These are phyloP conservation scores for Begonia loranthoides DNA, from an alignment of 306 rosid species.

Conservation along the genomic window DNA sequence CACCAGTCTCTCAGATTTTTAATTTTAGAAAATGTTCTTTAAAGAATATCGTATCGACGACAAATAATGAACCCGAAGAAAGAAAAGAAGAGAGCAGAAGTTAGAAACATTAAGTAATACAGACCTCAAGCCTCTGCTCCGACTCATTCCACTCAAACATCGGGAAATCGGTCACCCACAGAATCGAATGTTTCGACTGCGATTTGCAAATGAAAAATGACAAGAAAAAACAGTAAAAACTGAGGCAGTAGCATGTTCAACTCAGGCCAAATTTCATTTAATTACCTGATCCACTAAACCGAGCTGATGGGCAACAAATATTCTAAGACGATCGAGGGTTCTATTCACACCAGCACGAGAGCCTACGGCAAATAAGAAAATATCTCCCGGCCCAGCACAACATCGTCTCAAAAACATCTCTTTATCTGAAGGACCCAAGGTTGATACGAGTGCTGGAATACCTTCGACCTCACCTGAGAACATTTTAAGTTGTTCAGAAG, in stretches of 20 bases:
- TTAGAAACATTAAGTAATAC: too few species aligned
- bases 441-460: slow-evolving; percentile 62
- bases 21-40: neutral
- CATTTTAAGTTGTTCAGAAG: slow-evolving; percentile 1
- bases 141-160: slow-evolving; percentile 96
- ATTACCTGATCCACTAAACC: slow-evolving; percentile 72
- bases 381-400: slow-evolving; percentile 57
- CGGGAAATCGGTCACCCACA: slow-evolving; percentile 95
- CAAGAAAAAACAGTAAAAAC: slow-evolving; percentile 10
- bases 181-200: slow-evolving; percentile 72
- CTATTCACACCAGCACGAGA: slow-evolving; percentile 48
- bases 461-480: slow-evolving; percentile 67
- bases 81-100: too few species aligned
- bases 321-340: slow-evolving; percentile 71
- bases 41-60: too few species aligned
- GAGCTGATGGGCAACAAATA: slow-evolving; percentile 56
- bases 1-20: too few species aligned
- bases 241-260: neutral
- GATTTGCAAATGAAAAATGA: slow-evolving; percentile 15
- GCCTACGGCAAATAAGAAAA: slow-evolving; percentile 73
- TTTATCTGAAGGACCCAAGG: slow-evolving; percentile 47
- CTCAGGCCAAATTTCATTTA: neutral
- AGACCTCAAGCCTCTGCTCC: slow-evolving; percentile 89
- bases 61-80: too few species aligned
- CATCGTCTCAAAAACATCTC: slow-evolving; percentile 38